A percentile compares a stretch with the other conserved stretches of the same genome.
These are phyloP conservation scores for Cucumis sativus DNA, from an alignment of 306 rosid genomes.

Conservation along the genomic window DNA sequence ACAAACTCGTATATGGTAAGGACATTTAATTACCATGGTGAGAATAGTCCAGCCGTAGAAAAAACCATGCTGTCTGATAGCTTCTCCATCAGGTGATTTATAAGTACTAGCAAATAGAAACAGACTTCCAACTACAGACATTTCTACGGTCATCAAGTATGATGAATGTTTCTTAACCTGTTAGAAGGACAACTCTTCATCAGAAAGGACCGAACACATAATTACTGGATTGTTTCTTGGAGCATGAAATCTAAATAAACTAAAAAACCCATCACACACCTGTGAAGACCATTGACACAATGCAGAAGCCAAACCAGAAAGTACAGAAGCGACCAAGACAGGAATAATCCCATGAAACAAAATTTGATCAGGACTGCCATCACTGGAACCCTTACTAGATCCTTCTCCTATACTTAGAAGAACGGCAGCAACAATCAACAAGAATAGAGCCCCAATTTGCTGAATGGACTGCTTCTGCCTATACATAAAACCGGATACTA, in stretches of 20 bases:
- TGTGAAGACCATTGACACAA: slow-evolving; percentile 99
- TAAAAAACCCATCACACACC: slow-evolving; percentile 33
- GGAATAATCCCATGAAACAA: slow-evolving; percentile 83
- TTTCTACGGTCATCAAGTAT: slow-evolving; percentile 90
- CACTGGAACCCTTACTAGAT: slow-evolving; percentile 49
- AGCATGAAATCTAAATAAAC: slow-evolving; percentile 1
- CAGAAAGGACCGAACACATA: slow-evolving; percentile 3
- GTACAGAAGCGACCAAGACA: slow-evolving; percentile 79
- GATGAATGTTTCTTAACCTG: slow-evolving; percentile 96
- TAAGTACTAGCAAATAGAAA: slow-evolving; percentile 64
- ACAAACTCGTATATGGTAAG: background rate
- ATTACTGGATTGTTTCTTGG: background rate
- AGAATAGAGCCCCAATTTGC: slow-evolving; percentile 82
- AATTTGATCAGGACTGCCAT: slow-evolving; percentile 50
- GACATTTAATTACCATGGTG: slow-evolving; percentile 48
- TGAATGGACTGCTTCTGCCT: slow-evolving; percentile 93
- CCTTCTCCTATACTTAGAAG: slow-evolving; percentile 92
- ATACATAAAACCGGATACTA: slow-evolving; percentile 8
- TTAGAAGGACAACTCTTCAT: slow-evolving; percentile 10
- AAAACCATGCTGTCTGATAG: slow-evolving; percentile 59
- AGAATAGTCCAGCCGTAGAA: slow-evolving; percentile 79
- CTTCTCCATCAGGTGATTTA: slow-evolving; percentile 91
- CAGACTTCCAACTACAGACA: slow-evolving; percentile 83
- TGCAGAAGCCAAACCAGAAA: slow-evolving; percentile 90
- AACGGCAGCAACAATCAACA: slow-evolving; percentile 81